Percentiles rank a stretch among this genome's conserved stretches.
phyloP scores from a whole-genome alignment of 108 stramenopile species.

The Cyclotella distinguenda region DNA sequence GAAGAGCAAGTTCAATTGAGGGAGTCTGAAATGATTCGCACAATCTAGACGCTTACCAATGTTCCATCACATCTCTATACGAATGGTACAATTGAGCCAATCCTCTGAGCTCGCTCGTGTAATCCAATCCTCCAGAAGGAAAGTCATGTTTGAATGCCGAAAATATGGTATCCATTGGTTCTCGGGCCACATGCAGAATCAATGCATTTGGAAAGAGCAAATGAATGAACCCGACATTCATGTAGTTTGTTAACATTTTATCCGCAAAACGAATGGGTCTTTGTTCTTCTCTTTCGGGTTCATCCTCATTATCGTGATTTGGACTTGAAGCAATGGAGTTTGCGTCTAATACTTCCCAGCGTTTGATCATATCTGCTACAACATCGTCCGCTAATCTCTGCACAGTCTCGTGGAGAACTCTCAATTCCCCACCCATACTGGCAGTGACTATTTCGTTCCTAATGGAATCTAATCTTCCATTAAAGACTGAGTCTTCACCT shows the following conservation, averaged over 20 bases:
- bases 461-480: conserved; percentile 67
- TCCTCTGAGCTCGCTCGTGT: conserved; percentile 66
- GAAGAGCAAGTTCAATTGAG: too few relatives aligned
- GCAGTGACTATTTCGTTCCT: conserved; percentile 71
- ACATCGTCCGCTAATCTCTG: conserved; percentile 62
- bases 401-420: conserved; percentile 42
- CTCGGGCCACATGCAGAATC: conserved; percentile 77
- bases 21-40: background rate
- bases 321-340: conserved; percentile 14
- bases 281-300: conserved; percentile 1
- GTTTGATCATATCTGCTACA: conserved; percentile 57
- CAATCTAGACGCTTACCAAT: conserved; percentile 47
- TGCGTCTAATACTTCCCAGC: conserved; percentile 66
- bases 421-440: conserved; percentile 45
- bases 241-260: conserved; percentile 89
- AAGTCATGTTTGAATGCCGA: conserved; percentile 86
- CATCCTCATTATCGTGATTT: conserved; percentile 23
- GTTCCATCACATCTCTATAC: conserved; percentile 81
- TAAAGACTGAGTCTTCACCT: conserved; percentile 90
- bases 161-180: conserved; percentile 85
- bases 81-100: conserved; percentile 71
- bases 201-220: conserved; percentile 85
- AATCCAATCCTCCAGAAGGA: conserved; percentile 74
- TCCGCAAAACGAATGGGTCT: conserved; percentile 69
- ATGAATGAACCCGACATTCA: conserved; percentile 87